Percentiles rank a stretch among this genome's conserved stretches.
Conservation (phyloP, 2,329 filamentous ascomycete genomes). For the Beauveria varroae region DNA sequence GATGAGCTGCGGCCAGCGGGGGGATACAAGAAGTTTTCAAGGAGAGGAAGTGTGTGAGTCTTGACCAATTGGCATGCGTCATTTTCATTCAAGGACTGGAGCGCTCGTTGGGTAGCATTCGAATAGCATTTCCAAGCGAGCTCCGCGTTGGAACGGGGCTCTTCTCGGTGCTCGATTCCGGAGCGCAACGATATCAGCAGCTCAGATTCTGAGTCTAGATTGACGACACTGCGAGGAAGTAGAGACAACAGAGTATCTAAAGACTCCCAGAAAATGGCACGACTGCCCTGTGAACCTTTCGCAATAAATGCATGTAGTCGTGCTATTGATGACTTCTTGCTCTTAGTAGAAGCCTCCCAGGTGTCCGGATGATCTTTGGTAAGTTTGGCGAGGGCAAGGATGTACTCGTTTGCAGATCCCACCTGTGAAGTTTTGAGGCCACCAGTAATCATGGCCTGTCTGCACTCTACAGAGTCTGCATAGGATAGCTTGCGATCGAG, state of each 20-base stretch:
- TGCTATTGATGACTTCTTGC: constrained; percentile 46
- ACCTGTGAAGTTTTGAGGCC: constrained; percentile 65
- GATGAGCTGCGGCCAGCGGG: constrained; percentile 29
- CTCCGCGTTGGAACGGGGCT: constrained; percentile 59
- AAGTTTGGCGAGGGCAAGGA: constrained; percentile 58
- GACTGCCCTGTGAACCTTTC: constrained; percentile 75
- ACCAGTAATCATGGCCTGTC: constrained; percentile 59
- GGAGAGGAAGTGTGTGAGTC: constrained; percentile 45
- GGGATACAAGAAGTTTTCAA: constrained; percentile 46
- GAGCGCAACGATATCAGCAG: constrained; percentile 61
- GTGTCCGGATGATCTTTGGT: constrained; percentile 58
- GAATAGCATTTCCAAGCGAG: constrained; percentile 73
- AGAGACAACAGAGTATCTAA: constrained; percentile 56
- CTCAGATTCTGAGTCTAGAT: constrained; percentile 44
- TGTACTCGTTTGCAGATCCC: constrained; percentile 65
- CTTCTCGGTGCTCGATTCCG: constrained; percentile 68
- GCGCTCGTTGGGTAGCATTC: constrained; percentile 49
- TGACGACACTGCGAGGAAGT: constrained; percentile 40
- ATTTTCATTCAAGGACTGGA: constrained; percentile 35
- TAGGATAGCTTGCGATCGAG: constrained; percentile 42
- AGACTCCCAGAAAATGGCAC: constrained; percentile 64
- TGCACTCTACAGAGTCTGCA: constrained; percentile 42
- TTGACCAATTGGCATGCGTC: constrained; percentile 38
- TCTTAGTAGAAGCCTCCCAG: constrained; percentile 55
- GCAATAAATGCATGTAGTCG: constrained; percentile 66